Evolutionary conservation across 768 basidiomycete genomes (phyloP).

Genomic region (Podaxis carcinomalis): DNA sequence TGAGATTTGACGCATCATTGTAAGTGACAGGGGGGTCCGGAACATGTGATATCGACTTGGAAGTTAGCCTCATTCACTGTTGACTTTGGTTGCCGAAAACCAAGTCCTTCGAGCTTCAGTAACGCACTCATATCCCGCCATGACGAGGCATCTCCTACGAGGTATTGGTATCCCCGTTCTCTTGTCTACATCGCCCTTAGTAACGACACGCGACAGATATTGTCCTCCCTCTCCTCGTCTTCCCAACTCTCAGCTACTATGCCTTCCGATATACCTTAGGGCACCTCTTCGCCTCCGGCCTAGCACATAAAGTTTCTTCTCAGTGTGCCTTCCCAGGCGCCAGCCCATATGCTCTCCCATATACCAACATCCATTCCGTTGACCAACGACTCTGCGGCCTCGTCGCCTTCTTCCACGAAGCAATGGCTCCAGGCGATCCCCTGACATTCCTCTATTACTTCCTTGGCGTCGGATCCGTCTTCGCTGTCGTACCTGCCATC

Average conservation of each 20-base stretch:
- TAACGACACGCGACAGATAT: slow-evolving; percentile 11
- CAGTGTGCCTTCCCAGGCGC: slow-evolving; percentile 26
- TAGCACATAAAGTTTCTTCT: slow-evolving; percentile 22
- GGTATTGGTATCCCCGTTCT: not conserved
- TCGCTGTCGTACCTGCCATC: slow-evolving; percentile 38
- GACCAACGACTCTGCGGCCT: slow-evolving; percentile 39
- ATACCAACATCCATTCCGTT: slow-evolving; percentile 31
- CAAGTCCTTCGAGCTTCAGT: not conserved
- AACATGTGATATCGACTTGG: not conserved
- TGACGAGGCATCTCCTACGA: slow-evolving; percentile 10
- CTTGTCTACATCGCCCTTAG: not conserved
- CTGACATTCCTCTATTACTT: slow-evolving; percentile 34
- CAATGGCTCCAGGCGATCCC: slow-evolving; percentile 26
- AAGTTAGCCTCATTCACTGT: not conserved
- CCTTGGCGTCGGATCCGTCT: slow-evolving; percentile 26
- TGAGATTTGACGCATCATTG: not conserved
- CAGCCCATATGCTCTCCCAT: slow-evolving; percentile 32
- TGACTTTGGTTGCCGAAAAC: not conserved
- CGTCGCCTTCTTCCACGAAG: slow-evolving; percentile 44
- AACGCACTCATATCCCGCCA: not conserved
- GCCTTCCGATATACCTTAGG: slow-evolving; percentile 31
- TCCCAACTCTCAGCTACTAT: slow-evolving; percentile 32
- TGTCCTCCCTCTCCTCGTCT: slow-evolving; percentile 31
- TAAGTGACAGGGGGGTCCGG: not conserved
- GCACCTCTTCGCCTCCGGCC: slow-evolving; percentile 25